Conservation (phyloP, 2,329 filamentous ascomycete species). For the Pestalotiopsis sp. region DNA sequence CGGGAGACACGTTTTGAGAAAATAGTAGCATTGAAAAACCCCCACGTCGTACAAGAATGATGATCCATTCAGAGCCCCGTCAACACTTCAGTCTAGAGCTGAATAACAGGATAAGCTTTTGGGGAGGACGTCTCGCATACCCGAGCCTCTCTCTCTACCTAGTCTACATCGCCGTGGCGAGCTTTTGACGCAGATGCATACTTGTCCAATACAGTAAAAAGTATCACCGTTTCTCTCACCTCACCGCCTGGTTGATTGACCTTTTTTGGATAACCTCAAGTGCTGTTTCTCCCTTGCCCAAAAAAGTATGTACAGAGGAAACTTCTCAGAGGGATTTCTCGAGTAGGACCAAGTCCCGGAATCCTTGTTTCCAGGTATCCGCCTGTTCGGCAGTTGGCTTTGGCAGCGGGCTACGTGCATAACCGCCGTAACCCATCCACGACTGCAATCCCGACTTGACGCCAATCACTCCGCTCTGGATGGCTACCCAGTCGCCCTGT, state of each 20-base stretch:
- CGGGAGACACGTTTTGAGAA: too few species aligned
- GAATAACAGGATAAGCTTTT: neutral
- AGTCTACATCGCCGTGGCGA: neutral
- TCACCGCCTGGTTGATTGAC: neutral
- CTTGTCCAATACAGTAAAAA: neutral
- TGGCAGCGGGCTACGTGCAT: conserved; percentile 51
- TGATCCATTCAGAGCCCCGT: too few species aligned
- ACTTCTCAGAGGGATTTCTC: conserved; percentile 49
- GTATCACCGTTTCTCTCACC: neutral
- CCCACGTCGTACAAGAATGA: too few species aligned
- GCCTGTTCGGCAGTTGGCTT: conserved; percentile 52
- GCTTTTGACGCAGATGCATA: neutral
- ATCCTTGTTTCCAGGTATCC: conserved; percentile 57
- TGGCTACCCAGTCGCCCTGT: conserved; percentile 72
- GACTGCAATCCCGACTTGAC: conserved; percentile 69
- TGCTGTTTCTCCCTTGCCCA: neutral
- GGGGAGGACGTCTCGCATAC: neutral
- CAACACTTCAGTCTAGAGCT: neutral
- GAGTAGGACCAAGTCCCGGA: conserved; percentile 52
- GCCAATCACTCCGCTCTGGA: conserved; percentile 71
- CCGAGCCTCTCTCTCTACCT: neutral
- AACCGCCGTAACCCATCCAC: conserved; percentile 71
- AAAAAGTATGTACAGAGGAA: neutral
- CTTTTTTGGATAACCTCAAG: neutral
- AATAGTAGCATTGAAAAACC: too few species aligned